These are phyloP conservation scores for Fusarium oxysporum DNA, from an alignment of 2,329 filamentous ascomycete species.

Conservation along the genomic window DNA sequence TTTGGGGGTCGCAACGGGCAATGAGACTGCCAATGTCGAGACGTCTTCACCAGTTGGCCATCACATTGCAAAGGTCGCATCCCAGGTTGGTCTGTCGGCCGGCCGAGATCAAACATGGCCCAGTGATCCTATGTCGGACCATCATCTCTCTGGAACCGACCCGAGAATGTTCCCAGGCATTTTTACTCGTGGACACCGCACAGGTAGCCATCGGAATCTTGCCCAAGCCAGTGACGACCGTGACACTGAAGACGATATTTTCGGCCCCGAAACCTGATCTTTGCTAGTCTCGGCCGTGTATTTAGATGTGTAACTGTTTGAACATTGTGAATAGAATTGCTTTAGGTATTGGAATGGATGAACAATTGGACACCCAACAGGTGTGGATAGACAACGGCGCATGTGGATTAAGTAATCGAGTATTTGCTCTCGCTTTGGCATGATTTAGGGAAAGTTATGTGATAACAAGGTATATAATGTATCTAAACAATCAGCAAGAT, in stretches of 20 bases:
- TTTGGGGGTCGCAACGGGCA: not conserved
- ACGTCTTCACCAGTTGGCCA: slow-evolving; percentile 22
- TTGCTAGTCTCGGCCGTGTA: not conserved
- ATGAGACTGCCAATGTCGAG: slow-evolving; percentile 20
- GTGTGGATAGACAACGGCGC: not conserved
- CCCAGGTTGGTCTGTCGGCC: slow-evolving; percentile 35
- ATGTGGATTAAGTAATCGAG: not conserved
- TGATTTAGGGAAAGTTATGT: not conserved
- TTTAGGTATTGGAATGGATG: not conserved
- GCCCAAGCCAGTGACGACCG: slow-evolving; percentile 42
- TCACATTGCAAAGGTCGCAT: slow-evolving; percentile 29
- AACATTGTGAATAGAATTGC: not conserved
- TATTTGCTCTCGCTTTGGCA: not conserved
- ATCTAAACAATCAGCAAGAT: not conserved
- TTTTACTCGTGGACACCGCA: slow-evolving; percentile 63
- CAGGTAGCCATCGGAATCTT: slow-evolving; percentile 54
- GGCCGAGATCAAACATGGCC: slow-evolving; percentile 52
- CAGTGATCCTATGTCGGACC: slow-evolving; percentile 55
- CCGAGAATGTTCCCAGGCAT: slow-evolving; percentile 80
- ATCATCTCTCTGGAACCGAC: slow-evolving; percentile 68
- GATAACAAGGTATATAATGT: not conserved
- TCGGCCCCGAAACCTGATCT: slow-evolving; percentile 32
- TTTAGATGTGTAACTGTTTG: not conserved
- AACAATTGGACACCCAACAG: not conserved
- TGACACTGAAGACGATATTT: slow-evolving; percentile 28